Percentiles rank a stretch among this genome's conserved stretches.
These are phyloP conservation scores for Cercospora canescens DNA, from an alignment of 2,329 filamentous ascomycete species.

Conservation along the genomic window DNA sequence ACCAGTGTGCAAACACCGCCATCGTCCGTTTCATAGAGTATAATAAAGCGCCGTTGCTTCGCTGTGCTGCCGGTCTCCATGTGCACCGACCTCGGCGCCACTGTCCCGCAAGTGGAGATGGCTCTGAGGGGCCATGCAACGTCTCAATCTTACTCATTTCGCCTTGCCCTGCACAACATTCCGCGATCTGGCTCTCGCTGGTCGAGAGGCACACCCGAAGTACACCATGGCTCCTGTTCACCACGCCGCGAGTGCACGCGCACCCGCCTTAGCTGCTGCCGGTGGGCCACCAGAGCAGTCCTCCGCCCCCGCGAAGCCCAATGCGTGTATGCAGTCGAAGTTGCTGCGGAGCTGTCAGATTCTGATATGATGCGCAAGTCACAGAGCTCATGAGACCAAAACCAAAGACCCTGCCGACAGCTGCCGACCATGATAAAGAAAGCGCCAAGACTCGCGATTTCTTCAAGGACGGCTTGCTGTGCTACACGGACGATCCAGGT, in stretches of 20 bases:
- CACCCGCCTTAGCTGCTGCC: conserved; percentile 19
- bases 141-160: conserved; percentile 3
- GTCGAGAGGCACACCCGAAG: neutral
- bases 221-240: neutral
- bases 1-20: neutral
- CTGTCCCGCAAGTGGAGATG: neutral
- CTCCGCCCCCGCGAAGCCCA: conserved; percentile 28
- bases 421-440: conserved; percentile 19
- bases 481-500: conserved; percentile 66
- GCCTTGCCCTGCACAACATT: neutral
- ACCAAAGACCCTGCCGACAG: conserved; percentile 32
- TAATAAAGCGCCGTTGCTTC: neutral
- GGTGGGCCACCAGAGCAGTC: neutral
- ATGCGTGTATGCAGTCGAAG: conserved; percentile 35
- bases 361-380: conserved; percentile 38
- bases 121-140: neutral
- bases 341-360: conserved; percentile 4
- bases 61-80: neutral
- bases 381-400: conserved; percentile 49
- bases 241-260: neutral
- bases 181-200: neutral
- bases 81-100: neutral
- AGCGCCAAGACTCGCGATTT: conserved; percentile 40
- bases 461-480: conserved; percentile 62
- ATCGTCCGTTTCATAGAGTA: neutral